Percentiles rank a stretch among this genome's conserved stretches.
These are phyloP conservation scores for Chenopodium album DNA, from an alignment of 148 eudicot species.

Conservation along the genomic window DNA sequence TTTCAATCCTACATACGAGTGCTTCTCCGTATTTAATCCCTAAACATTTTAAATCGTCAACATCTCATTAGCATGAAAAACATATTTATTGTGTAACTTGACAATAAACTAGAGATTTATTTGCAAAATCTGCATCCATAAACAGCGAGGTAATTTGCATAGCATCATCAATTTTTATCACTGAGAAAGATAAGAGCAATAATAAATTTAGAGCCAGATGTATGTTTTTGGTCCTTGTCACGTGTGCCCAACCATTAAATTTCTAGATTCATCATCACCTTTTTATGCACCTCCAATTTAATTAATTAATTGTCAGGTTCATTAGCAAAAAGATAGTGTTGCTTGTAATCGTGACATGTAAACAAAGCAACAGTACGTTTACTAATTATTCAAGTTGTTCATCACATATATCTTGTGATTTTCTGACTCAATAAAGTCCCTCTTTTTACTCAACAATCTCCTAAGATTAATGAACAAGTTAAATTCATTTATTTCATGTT, in stretches of 20 bases:
- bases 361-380: not conserved
- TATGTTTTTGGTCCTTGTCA: not conserved
- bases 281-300: not conserved
- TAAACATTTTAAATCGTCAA: no score
- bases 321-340: not conserved
- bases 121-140: no score
- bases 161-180: no score
- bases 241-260: not conserved
- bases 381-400: not conserved
- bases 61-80: no score
- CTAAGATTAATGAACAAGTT: not conserved
- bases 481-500: no score
- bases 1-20: no score
- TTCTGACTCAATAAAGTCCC: not conserved
- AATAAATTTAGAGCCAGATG: not conserved
- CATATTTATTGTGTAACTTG: not conserved
- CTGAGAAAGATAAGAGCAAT: not conserved
- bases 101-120: no score
- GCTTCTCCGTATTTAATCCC: not conserved
- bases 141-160: no score
- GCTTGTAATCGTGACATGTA: not conserved
- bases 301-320: no score
- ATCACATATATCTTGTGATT: conserved; percentile 19
- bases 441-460: not conserved
- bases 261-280: not conserved